Evolutionary conservation across 1,284 basidiomycete genomes (phyloP).

Genomic region (Xanthoconium separans): DNA sequence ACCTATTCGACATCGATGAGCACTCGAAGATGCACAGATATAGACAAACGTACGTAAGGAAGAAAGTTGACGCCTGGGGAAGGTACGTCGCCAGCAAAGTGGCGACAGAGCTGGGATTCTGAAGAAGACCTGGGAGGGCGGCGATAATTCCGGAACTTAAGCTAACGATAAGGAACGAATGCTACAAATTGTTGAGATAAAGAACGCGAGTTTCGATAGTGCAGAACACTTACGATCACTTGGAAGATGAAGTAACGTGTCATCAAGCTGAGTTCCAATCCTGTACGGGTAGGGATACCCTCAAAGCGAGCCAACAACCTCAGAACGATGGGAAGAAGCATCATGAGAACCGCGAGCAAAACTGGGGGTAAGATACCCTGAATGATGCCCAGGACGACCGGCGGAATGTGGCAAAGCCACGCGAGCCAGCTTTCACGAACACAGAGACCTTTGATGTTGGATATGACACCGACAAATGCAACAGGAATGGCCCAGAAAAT

Average conservation of each 20-base stretch:
- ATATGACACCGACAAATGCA: slow-evolving; percentile 83
- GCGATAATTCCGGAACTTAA: slow-evolving; percentile 78
- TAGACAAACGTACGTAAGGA: slow-evolving; percentile 72
- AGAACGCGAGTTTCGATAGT: background rate
- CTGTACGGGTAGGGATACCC: slow-evolving; percentile 78
- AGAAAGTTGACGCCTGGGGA: slow-evolving; percentile 89
- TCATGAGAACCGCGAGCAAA: slow-evolving; percentile 85
- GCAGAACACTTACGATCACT: slow-evolving; percentile 64
- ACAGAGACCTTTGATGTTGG: slow-evolving; percentile 80
- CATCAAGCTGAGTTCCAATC: slow-evolving; percentile 90
- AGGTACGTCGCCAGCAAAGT: slow-evolving; percentile 71
- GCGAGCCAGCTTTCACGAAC: slow-evolving; percentile 64
- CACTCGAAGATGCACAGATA: background rate
- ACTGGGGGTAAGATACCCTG: slow-evolving; percentile 88
- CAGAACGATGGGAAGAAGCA: slow-evolving; percentile 86
- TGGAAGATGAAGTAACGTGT: slow-evolving; percentile 91
- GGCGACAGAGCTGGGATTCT: slow-evolving; percentile 64
- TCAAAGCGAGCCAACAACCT: slow-evolving; percentile 76
- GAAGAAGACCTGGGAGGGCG: slow-evolving; percentile 60
- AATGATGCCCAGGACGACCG: slow-evolving; percentile 76
- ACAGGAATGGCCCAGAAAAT: slow-evolving; percentile 77
- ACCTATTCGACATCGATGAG: slow-evolving; percentile 37
- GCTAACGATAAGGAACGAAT: slow-evolving; percentile 89
- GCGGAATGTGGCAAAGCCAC: slow-evolving; percentile 79
- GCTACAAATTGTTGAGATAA: slow-evolving; percentile 39